Evolutionary conservation across 2,329 filamentous ascomycete species (phyloP).

Genomic region (Fusarium multiceps): DNA sequence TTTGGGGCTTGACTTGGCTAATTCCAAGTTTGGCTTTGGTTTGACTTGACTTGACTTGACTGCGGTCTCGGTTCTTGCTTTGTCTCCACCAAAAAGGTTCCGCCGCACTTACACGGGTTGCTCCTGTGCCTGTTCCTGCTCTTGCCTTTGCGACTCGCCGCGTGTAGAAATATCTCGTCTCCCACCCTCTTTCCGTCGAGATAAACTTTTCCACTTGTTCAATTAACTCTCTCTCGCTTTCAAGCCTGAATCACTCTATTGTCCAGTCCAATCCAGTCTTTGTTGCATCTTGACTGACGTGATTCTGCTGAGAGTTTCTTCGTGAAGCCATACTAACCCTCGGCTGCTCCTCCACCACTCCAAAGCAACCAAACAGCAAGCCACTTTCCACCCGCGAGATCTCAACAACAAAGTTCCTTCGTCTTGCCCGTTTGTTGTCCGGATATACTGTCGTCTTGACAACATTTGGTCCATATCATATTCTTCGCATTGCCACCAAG

Average conservation of each 20-base stretch:
- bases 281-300: constrained; percentile 19
- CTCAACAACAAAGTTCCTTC: constrained; percentile 8
- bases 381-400: background rate
- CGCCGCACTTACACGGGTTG: constrained; percentile 41
- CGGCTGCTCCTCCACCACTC: constrained; percentile 5
- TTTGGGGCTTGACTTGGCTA: constrained; percentile 4
- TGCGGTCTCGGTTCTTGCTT: constrained; percentile 14
- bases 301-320: constrained; percentile 23
- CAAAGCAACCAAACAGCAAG: constrained; percentile 18
- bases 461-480: constrained; percentile 1
- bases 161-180: constrained; percentile 45
- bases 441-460: background rate
- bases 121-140: background rate
- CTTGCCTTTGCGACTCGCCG: background rate
- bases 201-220: constrained; percentile 8
- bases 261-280: constrained; percentile 16
- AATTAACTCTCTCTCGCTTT: constrained; percentile 12
- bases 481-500: constrained; percentile 1
- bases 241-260: constrained; percentile 1
- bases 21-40: constrained; percentile 19
- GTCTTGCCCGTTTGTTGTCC: background rate
- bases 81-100: constrained; percentile 33
- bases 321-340: constrained; percentile 24
- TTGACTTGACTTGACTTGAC: constrained; percentile 7
- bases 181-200: constrained; percentile 33